phyloP scores from a whole-genome alignment of 2,329 filamentous ascomycete genomes.

The Exophiala spinifera region DNA sequence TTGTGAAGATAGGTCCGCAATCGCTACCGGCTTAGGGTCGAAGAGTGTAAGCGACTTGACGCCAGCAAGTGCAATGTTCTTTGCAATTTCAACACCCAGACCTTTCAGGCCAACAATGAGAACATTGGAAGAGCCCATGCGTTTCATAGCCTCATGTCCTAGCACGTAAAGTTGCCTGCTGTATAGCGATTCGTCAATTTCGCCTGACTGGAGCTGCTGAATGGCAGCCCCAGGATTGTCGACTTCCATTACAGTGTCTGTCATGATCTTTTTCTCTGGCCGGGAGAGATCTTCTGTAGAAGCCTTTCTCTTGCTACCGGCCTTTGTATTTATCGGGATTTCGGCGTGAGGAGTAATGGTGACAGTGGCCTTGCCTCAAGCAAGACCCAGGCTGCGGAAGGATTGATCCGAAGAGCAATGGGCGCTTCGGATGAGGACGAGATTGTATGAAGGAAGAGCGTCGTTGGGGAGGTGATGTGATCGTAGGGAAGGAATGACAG shows the following conservation, averaged over 20 bases:
- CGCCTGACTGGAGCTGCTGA: constrained; percentile 61
- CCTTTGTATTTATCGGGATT: constrained; percentile 42
- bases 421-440: constrained; percentile 15
- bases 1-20: constrained; percentile 90
- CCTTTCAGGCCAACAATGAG: constrained; percentile 89
- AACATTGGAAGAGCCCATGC: constrained; percentile 94
- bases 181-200: constrained; percentile 67
- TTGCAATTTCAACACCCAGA: constrained; percentile 94
- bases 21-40: constrained; percentile 78
- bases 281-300: constrained; percentile 47
- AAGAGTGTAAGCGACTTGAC: constrained; percentile 95
- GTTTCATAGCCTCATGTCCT: constrained; percentile 89
- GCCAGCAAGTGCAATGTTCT: constrained; percentile 96
- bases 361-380: constrained; percentile 32
- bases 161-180: constrained; percentile 68
- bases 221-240: constrained; percentile 57
- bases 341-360: constrained; percentile 35
- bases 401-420: constrained; percentile 20
- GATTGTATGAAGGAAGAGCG: not conserved
- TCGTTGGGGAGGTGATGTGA: constrained; percentile 8
- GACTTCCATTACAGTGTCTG: constrained; percentile 60
- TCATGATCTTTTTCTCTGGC: constrained; percentile 54
- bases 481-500: constrained; percentile 13
- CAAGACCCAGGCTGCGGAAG: constrained; percentile 24
- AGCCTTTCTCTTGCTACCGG: constrained; percentile 51